A percentile compares a stretch with the other conserved stretches of the same genome.
Evolutionary conservation across 139 green algal species (phyloP).

Genomic region (Chlorokybus atmophyticus): DNA sequence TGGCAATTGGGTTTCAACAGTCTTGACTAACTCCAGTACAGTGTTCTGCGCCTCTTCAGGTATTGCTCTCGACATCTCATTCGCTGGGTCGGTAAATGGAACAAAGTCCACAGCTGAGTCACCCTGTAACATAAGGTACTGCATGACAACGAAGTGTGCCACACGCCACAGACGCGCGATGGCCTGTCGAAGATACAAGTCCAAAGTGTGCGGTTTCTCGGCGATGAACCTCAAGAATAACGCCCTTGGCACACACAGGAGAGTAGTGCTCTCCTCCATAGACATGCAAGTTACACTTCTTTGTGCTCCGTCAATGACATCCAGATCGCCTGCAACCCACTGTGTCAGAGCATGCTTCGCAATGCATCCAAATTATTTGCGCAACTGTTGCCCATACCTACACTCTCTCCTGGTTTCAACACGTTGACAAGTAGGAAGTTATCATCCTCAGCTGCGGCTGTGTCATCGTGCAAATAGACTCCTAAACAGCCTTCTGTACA

Average conservation of each 20-base stretch:
- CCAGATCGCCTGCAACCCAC: too few relatives aligned
- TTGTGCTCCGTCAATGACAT: constrained; percentile 50
- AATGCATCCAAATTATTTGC: too few relatives aligned
- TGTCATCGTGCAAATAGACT: too few relatives aligned
- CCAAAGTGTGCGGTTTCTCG: constrained; percentile 42
- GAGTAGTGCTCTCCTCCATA: constrained; percentile 41
- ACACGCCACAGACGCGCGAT: constrained; percentile 64
- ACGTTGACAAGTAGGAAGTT: constrained; percentile 50
- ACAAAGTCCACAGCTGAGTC: too few relatives aligned
- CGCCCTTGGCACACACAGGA: constrained; percentile 41
- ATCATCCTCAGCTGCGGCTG: too few relatives aligned
- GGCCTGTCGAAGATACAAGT: constrained; percentile 63
- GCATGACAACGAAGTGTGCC: constrained; percentile 54
- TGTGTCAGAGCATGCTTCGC: too few relatives aligned
- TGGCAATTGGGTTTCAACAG: too few relatives aligned
- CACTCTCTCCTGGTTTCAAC: constrained; percentile 49
- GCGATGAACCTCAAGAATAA: constrained; percentile 54
- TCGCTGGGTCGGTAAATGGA: too few relatives aligned
- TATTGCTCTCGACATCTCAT: too few relatives aligned
- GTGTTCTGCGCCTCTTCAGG: too few relatives aligned
- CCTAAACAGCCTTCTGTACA: constrained; percentile 53
- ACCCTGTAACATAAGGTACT: constrained; percentile 46
- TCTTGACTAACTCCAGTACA: too few relatives aligned
- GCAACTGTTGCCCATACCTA: too few relatives aligned
- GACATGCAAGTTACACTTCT: constrained; percentile 50